Percentiles rank a stretch among this genome's conserved stretches.
Conservation (phyloP, 176 grass and related monocot species). For the Carex kokanica region DNA sequence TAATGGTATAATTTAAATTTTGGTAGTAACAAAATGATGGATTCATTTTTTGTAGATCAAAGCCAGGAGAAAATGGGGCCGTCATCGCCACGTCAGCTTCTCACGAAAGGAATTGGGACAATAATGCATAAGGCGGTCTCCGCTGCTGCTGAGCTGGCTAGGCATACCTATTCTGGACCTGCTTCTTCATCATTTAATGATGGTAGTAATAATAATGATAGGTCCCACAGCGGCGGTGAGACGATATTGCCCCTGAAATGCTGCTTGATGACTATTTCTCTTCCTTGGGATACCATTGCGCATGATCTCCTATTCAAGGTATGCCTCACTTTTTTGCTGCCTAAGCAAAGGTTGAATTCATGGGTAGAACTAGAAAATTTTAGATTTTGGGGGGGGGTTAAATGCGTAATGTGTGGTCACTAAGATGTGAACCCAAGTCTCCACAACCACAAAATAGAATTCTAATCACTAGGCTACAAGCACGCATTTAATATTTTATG, state of each 20-base stretch:
- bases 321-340: neutral
- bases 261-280: conserved; percentile 85
- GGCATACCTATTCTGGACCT: conserved; percentile 53
- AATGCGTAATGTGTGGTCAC: too few species aligned
- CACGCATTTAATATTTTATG: too few species aligned
- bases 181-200: conserved; percentile 44
- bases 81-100: conserved; percentile 31
- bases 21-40: neutral
- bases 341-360: neutral
- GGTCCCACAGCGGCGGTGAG: neutral
- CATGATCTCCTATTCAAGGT: conserved; percentile 91
- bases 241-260: conserved; percentile 85
- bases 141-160: conserved; percentile 73
- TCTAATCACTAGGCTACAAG: too few species aligned
- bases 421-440: too few species aligned
- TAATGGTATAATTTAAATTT: neutral
- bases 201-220: neutral
- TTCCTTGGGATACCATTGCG: conserved; percentile 84
- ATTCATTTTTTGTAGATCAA: conserved; percentile 46
- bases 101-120: conserved; percentile 48
- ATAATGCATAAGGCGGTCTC: conserved; percentile 70
- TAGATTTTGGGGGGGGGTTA: too few species aligned
- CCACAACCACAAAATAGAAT: too few species aligned
- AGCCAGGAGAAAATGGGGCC: conserved; percentile 29
- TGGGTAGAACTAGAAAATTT: too few species aligned